phyloP scores from a whole-genome alignment of 306 rosid species.

The Ceratonia siliqua region DNA sequence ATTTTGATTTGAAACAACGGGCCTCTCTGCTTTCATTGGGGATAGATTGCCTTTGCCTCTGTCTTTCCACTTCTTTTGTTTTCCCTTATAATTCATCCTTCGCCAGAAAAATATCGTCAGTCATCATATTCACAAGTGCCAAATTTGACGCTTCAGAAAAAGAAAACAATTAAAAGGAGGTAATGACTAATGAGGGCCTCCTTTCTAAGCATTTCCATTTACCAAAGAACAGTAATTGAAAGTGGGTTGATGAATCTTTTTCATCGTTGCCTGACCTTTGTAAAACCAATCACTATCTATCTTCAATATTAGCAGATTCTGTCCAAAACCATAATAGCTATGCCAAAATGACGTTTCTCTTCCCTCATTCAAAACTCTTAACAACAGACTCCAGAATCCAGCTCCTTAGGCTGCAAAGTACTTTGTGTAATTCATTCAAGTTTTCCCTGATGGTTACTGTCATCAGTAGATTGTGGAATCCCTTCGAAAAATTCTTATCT shows the following conservation, averaged over 20 bases:
- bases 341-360: neutral
- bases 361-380: constrained; percentile 23
- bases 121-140: neutral
- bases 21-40: constrained; percentile 21
- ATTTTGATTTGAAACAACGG: constrained; percentile 28
- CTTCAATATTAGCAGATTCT: constrained; percentile 7
- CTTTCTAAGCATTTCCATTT: constrained; percentile 3
- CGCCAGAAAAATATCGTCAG: neutral
- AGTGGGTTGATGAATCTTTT: neutral
- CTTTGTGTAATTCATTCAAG: neutral
- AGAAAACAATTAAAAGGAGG: neutral
- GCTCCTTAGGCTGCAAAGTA: neutral
- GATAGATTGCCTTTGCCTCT: constrained; percentile 16
- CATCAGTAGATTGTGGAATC: neutral
- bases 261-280: neutral
- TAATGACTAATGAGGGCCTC: neutral
- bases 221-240: neutral
- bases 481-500: too few species aligned
- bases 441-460: neutral
- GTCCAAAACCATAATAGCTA: neutral
- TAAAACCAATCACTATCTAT: neutral
- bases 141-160: constrained; percentile 33
- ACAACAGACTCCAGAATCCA: neutral
- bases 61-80: neutral
- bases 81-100: neutral